Evolutionary conservation across 2,329 filamentous ascomycete genomes (phyloP).

Genomic region (Orbilia quercus): DNA sequence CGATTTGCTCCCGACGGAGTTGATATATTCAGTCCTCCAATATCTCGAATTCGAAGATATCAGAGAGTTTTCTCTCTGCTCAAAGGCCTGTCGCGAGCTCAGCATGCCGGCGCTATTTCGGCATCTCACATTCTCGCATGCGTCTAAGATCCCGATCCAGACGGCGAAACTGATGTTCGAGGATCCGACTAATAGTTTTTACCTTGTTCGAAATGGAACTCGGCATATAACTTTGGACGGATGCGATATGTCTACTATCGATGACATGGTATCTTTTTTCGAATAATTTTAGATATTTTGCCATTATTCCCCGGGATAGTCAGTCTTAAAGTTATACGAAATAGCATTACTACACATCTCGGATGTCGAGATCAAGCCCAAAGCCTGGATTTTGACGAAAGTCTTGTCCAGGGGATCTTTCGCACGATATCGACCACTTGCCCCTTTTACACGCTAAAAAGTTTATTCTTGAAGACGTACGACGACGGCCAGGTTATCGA

Average conservation of each 20-base stretch:
- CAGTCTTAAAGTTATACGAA: slow-evolving; percentile 22
- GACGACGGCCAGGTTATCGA: background rate
- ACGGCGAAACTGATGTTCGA: background rate
- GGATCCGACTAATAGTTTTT: background rate
- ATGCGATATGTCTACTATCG: background rate
- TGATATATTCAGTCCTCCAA: slow-evolving; percentile 18
- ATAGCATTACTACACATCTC: background rate
- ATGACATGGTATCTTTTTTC: slow-evolving; percentile 23
- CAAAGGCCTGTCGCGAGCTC: background rate
- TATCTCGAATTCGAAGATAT: slow-evolving; percentile 14
- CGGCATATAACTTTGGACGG: slow-evolving; percentile 35
- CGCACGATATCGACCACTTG: background rate
- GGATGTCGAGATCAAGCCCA: background rate
- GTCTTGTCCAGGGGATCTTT: background rate
- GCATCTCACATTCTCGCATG: background rate
- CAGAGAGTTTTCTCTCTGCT: slow-evolving; percentile 17
- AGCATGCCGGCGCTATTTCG: slow-evolving; percentile 12
- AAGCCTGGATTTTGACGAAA: slow-evolving; percentile 1
- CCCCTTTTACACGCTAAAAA: slow-evolving; percentile 5
- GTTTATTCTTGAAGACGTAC: background rate
- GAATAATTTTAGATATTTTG: slow-evolving; percentile 2
- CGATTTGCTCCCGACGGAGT: slow-evolving; percentile 12
- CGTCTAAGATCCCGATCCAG: background rate
- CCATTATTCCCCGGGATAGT: slow-evolving; percentile 12
- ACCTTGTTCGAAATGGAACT: background rate